Conservation (phyloP, 2,329 filamentous ascomycete species). For the Biscogniauxia mediterranea region DNA sequence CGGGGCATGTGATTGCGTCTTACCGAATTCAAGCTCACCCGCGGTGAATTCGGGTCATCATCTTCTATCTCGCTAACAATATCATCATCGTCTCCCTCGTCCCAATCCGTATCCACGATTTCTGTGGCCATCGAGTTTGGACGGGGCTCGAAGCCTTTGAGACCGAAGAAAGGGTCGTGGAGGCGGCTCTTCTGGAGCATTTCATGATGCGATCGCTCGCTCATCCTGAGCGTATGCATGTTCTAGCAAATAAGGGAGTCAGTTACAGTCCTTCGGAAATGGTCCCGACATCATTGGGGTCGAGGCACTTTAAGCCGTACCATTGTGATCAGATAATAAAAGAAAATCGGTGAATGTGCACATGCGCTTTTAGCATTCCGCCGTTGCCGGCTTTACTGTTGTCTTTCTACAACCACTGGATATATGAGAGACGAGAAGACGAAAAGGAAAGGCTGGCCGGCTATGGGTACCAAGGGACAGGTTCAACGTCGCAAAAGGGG, state of each 20-base stretch:
- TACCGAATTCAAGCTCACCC: conserved; percentile 71
- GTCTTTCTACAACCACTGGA: conserved; percentile 29
- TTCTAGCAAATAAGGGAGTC: conserved; percentile 23
- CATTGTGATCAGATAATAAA: conserved; percentile 17
- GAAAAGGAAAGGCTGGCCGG: conserved; percentile 26
- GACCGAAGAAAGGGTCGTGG: conserved; percentile 61
- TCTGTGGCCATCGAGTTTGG: conserved; percentile 73
- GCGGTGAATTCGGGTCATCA: conserved; percentile 56
- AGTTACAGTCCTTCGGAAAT: conserved; percentile 10
- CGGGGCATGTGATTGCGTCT: conserved; percentile 32
- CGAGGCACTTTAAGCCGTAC: conserved; percentile 10
- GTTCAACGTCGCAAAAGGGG: conserved; percentile 33
- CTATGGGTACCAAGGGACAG: conserved; percentile 27
- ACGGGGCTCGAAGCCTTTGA: conserved; percentile 53
- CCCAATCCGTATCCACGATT: conserved; percentile 74
- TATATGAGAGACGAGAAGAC: conserved; percentile 30
- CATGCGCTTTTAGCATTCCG: conserved; percentile 26
- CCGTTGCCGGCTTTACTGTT: conserved; percentile 33
- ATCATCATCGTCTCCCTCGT: conserved; percentile 55
- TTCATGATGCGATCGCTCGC: conserved; percentile 42
- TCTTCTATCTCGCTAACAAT: conserved; percentile 59
- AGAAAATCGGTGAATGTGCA: conserved; percentile 16
- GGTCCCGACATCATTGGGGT: background rate
- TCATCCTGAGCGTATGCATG: conserved; percentile 25
- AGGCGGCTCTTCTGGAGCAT: conserved; percentile 51